Base-by-base conservation (phyloP, 2,329 filamentous ascomycete species). In the Colletotrichum trifolii region DNA sequence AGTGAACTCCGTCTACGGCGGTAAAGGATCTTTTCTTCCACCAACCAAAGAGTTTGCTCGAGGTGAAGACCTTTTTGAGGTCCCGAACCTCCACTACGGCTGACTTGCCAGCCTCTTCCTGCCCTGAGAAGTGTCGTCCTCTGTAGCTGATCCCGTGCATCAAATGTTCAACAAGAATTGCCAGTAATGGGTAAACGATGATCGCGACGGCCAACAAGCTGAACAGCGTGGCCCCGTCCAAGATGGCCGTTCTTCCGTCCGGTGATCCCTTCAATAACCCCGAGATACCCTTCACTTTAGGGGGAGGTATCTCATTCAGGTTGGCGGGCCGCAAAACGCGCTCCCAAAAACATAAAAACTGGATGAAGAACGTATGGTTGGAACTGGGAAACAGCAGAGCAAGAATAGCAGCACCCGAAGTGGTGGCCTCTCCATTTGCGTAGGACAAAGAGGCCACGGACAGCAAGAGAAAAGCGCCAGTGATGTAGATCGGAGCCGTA, bases 1-100 rank as follows among this genome's bases (percentile, higher is more conserved):
- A 80, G 64, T 80, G 85, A 46, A 93, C 77, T 36, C 86, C 78
- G 64, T 91, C 80, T 3, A 92, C 89, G 0, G 90, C 90, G 10
- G 69, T 67, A n/a, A 73, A 74, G 50, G 73, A 74, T 0, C 74
- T 54, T 12, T 66, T 72, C 56, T 71, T 70, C 53, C 72, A 69
- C 57, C 74, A 71, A 3, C 25, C 43, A 17, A 43, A 34, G 3
- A 39, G 15, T 8, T 17, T 34, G n/a, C 4, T 43, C 8, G 75
- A 72, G 1, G 49, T 53, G 67, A 78, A 80, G 4, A 68, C 64
- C 57, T 79, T 80, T 43, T 68, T 73, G 7, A 80, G 71, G 13
- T 71, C 71, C n/a, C 13, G 63, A 11, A 54, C 63, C n/a, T 60
- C 56, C 36, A 71, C 54, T 1, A 68, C 67, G 35, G 59, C 54